Percentiles rank a stretch among this genome's conserved stretches.
These are phyloP conservation scores for Prunus davidiana DNA, from an alignment of 306 rosid species.

Conservation along the genomic window DNA sequence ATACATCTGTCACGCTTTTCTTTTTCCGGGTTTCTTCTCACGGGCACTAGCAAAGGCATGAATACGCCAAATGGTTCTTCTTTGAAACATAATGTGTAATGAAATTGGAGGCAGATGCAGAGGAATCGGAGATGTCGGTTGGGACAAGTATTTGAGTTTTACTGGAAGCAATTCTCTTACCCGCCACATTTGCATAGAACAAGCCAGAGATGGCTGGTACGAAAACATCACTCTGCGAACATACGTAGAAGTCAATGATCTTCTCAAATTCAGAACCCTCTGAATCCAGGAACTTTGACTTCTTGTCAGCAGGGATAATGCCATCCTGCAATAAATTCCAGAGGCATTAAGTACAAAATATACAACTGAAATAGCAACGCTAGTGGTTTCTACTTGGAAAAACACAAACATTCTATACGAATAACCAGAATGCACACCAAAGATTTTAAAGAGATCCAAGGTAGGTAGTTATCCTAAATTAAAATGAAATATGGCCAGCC, in stretches of 20 bases:
- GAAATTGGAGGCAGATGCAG: constrained; percentile 66
- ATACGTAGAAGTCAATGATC: constrained; percentile 74
- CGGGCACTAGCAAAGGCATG: constrained; percentile 69
- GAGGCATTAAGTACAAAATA: constrained; percentile 1
- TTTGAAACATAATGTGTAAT: constrained; percentile 73
- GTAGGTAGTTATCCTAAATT: neutral
- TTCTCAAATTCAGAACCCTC: constrained; percentile 80
- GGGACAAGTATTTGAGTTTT: constrained; percentile 84
- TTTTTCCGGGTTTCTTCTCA: constrained; percentile 22
- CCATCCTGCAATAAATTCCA: constrained; percentile 68
- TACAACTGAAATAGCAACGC: neutral
- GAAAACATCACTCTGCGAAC: constrained; percentile 74
- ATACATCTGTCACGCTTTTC: constrained; percentile 25
- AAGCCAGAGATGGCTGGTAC: constrained; percentile 95
- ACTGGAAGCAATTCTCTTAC: constrained; percentile 81
- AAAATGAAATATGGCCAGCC: neutral
- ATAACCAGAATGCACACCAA: too few relatives aligned
- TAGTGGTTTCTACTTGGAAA: neutral
- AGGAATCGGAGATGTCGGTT: constrained; percentile 51
- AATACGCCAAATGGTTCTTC: constrained; percentile 96
- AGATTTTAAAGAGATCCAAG: too few relatives aligned
- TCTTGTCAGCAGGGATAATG: constrained; percentile 87
- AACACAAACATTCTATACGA: too few relatives aligned
- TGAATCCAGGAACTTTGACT: constrained; percentile 59
- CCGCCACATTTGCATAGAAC: constrained; percentile 90